These are phyloP conservation scores for Leavenworthia alabamica DNA, from an alignment of 345 rosid genomes.

Conservation along the genomic window DNA sequence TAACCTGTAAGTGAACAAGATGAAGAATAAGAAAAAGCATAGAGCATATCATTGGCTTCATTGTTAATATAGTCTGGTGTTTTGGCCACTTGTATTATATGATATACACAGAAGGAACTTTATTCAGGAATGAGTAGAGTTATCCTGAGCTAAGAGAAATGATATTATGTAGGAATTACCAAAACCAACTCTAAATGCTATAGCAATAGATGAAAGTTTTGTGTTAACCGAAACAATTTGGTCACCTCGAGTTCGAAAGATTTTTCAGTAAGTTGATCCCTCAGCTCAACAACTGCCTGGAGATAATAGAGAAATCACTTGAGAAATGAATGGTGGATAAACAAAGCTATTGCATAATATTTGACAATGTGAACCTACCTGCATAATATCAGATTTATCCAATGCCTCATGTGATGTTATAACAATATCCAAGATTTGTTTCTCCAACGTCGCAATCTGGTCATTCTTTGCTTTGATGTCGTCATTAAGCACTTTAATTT, in stretches of 20 bases:
- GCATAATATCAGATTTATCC: constrained; percentile 58
- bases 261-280: constrained; percentile 78
- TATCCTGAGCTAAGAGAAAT: neutral
- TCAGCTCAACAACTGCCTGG: constrained; percentile 73
- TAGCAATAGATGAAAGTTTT: constrained; percentile 7
- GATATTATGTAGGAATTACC: neutral
- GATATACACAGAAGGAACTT: neutral
- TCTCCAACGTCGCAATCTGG: constrained; percentile 70
- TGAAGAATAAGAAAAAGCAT: neutral
- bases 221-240: neutral
- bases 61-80: neutral
- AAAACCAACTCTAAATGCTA: constrained; percentile 6
- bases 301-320: constrained; percentile 29
- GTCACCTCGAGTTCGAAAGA: constrained; percentile 93
- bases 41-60: neutral
- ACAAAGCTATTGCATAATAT: neutral
- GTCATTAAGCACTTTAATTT: constrained; percentile 53
- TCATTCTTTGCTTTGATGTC: constrained; percentile 75
- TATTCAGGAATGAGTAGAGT: neutral
- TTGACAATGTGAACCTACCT: constrained; percentile 40
- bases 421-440: constrained; percentile 64
- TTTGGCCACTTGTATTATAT: neutral
- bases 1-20: constrained; percentile 57
- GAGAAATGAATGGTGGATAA: constrained; percentile 9
- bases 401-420: constrained; percentile 47